These are phyloP conservation scores for Microstegium vimineum DNA, from an alignment of 176 grass and related monocot species.

Conservation along the genomic window DNA sequence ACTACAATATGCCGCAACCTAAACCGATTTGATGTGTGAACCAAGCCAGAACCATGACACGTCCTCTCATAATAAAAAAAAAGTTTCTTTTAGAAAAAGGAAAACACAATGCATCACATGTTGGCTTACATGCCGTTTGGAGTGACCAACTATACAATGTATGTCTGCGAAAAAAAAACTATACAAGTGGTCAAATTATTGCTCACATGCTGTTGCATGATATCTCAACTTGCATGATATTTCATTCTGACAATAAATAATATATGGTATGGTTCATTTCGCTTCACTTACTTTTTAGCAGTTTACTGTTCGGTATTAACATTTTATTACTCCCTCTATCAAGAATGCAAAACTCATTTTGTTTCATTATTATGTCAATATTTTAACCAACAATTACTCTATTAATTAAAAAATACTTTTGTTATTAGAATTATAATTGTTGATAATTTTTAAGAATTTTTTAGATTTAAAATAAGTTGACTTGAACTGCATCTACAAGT, in stretches of 20 bases:
- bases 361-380: no score
- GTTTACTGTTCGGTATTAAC: neutral
- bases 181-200: constrained; percentile 14
- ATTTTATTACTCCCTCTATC: no score
- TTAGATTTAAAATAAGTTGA: no score
- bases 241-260: neutral
- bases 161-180: neutral
- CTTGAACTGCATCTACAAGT: neutral
- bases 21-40: constrained; percentile 14
- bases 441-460: no score
- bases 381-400: no score
- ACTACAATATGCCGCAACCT: neutral
- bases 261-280: neutral
- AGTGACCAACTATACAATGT: neutral
- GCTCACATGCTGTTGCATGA: neutral
- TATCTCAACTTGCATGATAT: constrained; percentile 1
- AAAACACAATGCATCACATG: neutral
- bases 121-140: constrained; percentile 19
- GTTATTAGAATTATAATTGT: no score
- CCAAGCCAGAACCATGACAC: neutral
- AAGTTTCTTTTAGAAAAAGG: neutral
- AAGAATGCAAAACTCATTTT: no score
- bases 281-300: neutral
- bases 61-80: neutral
- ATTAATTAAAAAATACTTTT: no score